Percentiles rank a stretch among this genome's conserved stretches.
These are phyloP conservation scores for Cochlearia excelsa DNA, from an alignment of 345 rosid genomes.

Conservation along the genomic window DNA sequence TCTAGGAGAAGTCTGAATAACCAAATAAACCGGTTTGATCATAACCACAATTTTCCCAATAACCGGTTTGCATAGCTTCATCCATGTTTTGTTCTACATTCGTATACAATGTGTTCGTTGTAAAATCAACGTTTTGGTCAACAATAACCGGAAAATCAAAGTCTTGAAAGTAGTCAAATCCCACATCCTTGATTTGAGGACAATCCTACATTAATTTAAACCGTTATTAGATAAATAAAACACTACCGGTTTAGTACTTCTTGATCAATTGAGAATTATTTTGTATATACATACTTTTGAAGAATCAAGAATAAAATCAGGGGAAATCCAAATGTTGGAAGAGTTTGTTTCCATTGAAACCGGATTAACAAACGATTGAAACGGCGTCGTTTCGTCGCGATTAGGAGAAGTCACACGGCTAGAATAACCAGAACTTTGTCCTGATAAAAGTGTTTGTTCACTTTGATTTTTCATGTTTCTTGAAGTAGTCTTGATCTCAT, in stretches of 20 bases:
- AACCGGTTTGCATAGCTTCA: slow-evolving; percentile 36
- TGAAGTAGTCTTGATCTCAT: slow-evolving; percentile 47
- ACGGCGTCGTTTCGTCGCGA: slow-evolving; percentile 36
- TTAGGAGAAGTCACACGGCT: slow-evolving; percentile 49
- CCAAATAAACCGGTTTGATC: slow-evolving; percentile 35
- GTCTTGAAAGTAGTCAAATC: slow-evolving; percentile 40
- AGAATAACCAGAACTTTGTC: slow-evolving; percentile 41
- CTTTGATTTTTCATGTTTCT: slow-evolving; percentile 41
- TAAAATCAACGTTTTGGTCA: slow-evolving; percentile 38
- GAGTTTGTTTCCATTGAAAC: slow-evolving; percentile 36
- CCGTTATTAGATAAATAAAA: slow-evolving; percentile 4
- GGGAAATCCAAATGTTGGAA: slow-evolving; percentile 59
- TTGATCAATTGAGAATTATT: background rate
- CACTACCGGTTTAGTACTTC: background rate
- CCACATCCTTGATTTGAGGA: slow-evolving; percentile 45
- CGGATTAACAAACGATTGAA: slow-evolving; percentile 25
- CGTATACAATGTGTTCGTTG: slow-evolving; percentile 32
- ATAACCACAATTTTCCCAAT: slow-evolving; percentile 45
- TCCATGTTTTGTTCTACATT: slow-evolving; percentile 50
- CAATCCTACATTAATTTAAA: slow-evolving; percentile 46
- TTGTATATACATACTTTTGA: slow-evolving; percentile 51
- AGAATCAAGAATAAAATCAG: slow-evolving; percentile 77
- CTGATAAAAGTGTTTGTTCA: slow-evolving; percentile 39
- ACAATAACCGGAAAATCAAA: slow-evolving; percentile 35
- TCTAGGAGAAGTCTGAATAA: slow-evolving; percentile 17